Base-by-base conservation (phyloP, 2,329 filamentous ascomycete genomes). In the Cryphonectria carpinicola region DNA sequence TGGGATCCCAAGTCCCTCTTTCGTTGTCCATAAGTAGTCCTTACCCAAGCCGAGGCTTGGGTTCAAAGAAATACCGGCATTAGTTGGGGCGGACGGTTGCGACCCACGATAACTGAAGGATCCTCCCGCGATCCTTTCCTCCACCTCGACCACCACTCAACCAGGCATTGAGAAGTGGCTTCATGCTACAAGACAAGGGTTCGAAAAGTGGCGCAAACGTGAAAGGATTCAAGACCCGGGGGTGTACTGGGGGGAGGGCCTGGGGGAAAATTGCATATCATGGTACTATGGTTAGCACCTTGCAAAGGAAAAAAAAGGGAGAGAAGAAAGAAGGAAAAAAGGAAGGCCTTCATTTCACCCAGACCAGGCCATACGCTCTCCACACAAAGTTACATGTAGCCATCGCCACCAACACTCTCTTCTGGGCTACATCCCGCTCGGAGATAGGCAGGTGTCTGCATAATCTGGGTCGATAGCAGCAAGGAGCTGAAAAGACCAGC, bases 91-190 rank as follows among this genome's bases (percentile, higher is more conserved):
- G 35, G 11, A n/a, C n/a, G n/a, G 32, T 5, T 62, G 32, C 35
- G 60, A 22, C 60, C 35, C 61, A 46, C 61, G 37, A 62, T 22
- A 46, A 39, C 7, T 11, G 61, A 64, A 17, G 19, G n/a, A 17
- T 43, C 61, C 61, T 64, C 61, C 61, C 61, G 61, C 39, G n/a
- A 64, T 64, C 39, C 61, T 64, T 46, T 35, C 41, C 60, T 19
- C 61, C 61, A 64, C 61, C 60, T 60, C 56, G 56, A 22, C 56
- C 25, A 35, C 25, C 41, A 61, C 58, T 61, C 58, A 22, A 35
- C 58, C 32, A 61, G 35, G 58, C 32, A 61, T 61, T 14, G 32
- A 17, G 32, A 32, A 22, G 37, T 22, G 58, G 37, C 35, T 19
- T 35, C 35, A 41, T 25, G 32, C 60, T 22, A 22, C 19, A n/a